Conservation (phyloP, 73 alveolate genomes). For the Symbiodinium pilosum region DNA sequence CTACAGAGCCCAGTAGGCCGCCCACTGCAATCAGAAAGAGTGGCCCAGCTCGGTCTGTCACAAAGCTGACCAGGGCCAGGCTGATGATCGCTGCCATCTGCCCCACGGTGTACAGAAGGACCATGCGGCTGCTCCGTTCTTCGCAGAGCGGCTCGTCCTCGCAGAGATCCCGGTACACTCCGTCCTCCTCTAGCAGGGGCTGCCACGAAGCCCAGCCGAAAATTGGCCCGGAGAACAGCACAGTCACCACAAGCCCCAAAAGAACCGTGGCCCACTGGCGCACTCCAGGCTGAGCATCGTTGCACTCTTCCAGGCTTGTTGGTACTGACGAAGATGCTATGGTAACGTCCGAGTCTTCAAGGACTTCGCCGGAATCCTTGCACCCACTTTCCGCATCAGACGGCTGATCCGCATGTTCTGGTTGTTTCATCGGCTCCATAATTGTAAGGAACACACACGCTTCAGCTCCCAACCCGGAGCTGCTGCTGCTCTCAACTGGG, state of each 20-base stretch:
- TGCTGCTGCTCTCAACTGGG: neutral
- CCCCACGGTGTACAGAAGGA: constrained; percentile 37
- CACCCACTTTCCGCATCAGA: neutral
- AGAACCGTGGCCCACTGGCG: constrained; percentile 47
- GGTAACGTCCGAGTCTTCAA: neutral
- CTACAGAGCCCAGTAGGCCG: constrained; percentile 19
- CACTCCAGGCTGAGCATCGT: neutral
- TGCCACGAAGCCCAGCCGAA: constrained; percentile 82
- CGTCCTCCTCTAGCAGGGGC: constrained; percentile 66
- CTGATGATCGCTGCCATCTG: constrained; percentile 15
- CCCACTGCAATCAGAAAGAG: constrained; percentile 24
- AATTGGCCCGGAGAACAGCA: constrained; percentile 56
- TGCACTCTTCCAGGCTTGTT: neutral
- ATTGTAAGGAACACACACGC: neutral
- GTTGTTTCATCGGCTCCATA: neutral
- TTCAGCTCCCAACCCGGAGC: neutral
- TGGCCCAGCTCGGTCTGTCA: constrained; percentile 59
- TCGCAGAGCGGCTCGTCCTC: neutral
- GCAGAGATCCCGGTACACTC: constrained; percentile 16
- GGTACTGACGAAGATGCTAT: too few species aligned
- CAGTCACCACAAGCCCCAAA: constrained; percentile 26
- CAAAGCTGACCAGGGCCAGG: constrained; percentile 18
- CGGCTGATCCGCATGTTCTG: neutral
- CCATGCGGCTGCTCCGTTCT: constrained; percentile 35
- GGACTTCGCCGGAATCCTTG: neutral